A percentile compares a stretch with the other conserved stretches of the same genome.
Evolutionary conservation across 371 early-diverging fungal genomes (phyloP).

Genomic region (Syncephalastrum monosporum): DNA sequence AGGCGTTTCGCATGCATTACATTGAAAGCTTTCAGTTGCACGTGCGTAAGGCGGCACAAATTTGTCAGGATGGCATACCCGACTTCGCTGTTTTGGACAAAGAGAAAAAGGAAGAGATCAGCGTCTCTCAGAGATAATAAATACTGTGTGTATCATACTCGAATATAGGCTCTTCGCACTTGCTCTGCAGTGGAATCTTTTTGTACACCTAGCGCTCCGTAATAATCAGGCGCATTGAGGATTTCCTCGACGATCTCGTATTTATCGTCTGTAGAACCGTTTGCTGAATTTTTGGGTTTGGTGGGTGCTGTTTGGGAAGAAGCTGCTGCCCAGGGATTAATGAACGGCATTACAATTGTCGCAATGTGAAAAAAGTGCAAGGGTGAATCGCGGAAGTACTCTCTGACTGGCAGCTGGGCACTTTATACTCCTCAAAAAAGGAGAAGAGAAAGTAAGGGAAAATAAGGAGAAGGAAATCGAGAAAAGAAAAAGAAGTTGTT

Average conservation of each 20-base stretch:
- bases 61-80: constrained; percentile 49
- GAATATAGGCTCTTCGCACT: constrained; percentile 43
- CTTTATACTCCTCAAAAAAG: no score
- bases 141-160: constrained; percentile 20
- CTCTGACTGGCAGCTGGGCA: no score
- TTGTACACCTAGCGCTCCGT: constrained; percentile 31
- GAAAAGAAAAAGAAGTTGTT: no score
- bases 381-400: no score
- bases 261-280: constrained; percentile 19
- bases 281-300: constrained; percentile 4
- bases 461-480: no score
- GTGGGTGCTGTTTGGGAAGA: not conserved
- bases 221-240: constrained; percentile 34
- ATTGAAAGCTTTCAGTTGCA: constrained; percentile 41
- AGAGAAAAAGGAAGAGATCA: not conserved
- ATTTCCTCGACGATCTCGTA: constrained; percentile 40
- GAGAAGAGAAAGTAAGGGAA: no score
- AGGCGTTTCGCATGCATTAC: constrained; percentile 14
- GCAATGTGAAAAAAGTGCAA: no score
- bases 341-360: constrained; percentile 15
- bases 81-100: constrained; percentile 28
- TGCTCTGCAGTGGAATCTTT: constrained; percentile 33
- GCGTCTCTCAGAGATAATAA: not conserved
- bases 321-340: constrained; percentile 11
- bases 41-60: constrained; percentile 30